Evolutionary conservation across 75 land plant species (phyloP), one percentile per base, ranked within the genome.

Genomic region (Sequoia sempervirens): DNA sequence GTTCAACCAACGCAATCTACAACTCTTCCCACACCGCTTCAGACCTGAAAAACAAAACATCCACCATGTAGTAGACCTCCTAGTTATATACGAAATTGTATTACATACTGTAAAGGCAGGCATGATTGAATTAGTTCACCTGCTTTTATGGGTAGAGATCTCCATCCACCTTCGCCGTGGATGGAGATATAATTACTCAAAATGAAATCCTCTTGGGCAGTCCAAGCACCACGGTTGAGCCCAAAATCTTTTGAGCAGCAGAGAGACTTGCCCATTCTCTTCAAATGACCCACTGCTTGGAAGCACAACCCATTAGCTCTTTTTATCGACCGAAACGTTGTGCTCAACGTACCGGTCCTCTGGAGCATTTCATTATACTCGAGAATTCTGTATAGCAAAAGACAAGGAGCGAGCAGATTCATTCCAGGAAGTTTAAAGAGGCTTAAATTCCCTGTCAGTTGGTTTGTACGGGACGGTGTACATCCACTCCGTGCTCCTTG

Each of bases 211-310:
- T 90, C 91, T 85, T 88, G 85, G 30, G 87, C 87, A 36, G 87
- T 88, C 91, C 91, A 90, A 3, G 91, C 90, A 37, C 91, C 91
- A 18, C 85, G 45, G 82, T 90, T 90, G 30, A 88, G 87, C 23
- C 79, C 61, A 14, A 56, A 20, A 38, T 83, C 87, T 69, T 90
- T 88, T 66, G 85, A 87, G 81, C 91, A 90, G 80, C 90, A 84
- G 0, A 85, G 87, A 14, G 91, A 87, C 74, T 90, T 80, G 5
- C 85, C 90, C 91, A 90, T 90, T 18, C 26, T 56, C 61, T 4
- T 56, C 4, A 17, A 56, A 56, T 4, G 53, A 50, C 15, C 53
- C 53, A 50, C 53, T 50, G 2, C 13, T 50, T 50, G 2, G 1
- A 2, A 12, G 2, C 53, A 12, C 53, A 50, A 12, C 53, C 12